phyloP scores from a whole-genome alignment of 129 eudicot genomes.

The Flaveria trinervia region DNA sequence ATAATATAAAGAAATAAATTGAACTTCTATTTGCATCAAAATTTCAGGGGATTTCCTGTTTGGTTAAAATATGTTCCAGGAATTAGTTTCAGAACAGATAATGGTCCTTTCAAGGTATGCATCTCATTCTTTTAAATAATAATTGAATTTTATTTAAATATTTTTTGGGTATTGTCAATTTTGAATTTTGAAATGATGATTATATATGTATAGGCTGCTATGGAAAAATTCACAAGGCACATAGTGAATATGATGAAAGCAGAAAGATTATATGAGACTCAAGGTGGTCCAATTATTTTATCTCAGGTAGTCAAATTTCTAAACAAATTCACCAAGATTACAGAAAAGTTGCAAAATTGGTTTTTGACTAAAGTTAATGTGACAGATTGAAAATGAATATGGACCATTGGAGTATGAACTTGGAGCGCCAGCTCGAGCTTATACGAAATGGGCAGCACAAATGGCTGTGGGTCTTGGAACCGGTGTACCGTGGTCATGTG shows the following conservation, averaged over 20 bases:
- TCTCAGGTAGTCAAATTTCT: constrained; percentile 72
- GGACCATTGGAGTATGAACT: constrained; percentile 91
- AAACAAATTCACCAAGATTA: background rate
- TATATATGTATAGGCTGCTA: constrained; percentile 60
- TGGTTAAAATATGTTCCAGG: constrained; percentile 63
- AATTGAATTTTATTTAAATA: background rate
- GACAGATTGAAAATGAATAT: constrained; percentile 96
- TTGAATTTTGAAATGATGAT: background rate
- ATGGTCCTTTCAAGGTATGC: constrained; percentile 58
- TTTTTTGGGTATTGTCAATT: background rate
- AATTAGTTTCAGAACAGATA: constrained; percentile 61
- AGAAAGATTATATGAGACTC: constrained; percentile 70
- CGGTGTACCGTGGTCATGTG: constrained; percentile 99
- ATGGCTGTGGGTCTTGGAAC: constrained; percentile 92
- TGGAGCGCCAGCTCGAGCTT: constrained; percentile 84
- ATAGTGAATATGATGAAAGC: constrained; percentile 99
- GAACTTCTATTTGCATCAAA: background rate
- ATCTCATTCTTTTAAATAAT: constrained; percentile 1
- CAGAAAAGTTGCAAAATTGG: background rate
- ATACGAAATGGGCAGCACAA: constrained; percentile 89
- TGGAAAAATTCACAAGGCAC: constrained; percentile 93
- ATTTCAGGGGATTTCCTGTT: constrained; percentile 56
- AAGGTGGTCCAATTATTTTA: constrained; percentile 96
- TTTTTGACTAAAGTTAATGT: constrained; percentile 8
- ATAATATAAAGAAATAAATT: background rate